These are phyloP conservation scores for Chaetomiaceae sp. DNA, from an alignment of 2,329 filamentous ascomycete genomes.

Conservation along the genomic window DNA sequence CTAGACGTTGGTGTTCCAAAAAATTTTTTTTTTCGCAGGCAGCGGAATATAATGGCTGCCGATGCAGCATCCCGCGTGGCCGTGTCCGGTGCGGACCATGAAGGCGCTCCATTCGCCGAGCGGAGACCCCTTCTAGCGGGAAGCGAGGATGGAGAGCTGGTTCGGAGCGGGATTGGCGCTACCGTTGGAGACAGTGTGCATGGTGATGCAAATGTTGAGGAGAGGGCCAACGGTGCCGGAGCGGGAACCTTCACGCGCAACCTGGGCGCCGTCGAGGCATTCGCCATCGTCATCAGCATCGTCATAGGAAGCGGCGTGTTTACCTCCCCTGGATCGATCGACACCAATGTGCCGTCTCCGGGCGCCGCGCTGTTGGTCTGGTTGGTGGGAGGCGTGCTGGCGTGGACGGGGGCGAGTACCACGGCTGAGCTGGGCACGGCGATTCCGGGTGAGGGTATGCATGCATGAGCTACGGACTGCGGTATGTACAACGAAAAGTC, in stretches of 20 bases:
- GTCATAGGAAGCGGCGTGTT: constrained; percentile 64
- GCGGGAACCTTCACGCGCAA: constrained; percentile 37
- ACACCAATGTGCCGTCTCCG: constrained; percentile 59
- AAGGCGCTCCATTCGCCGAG: not conserved
- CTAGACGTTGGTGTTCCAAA: not conserved
- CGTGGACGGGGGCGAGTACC: constrained; percentile 60
- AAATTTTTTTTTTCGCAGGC: no score
- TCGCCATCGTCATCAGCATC: constrained; percentile 58
- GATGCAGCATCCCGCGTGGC: not conserved
- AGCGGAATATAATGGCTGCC: not conserved
- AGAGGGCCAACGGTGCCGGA: not conserved
- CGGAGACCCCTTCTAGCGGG: constrained; percentile 9
- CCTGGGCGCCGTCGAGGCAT: constrained; percentile 46
- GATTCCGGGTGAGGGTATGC: constrained; percentile 53
- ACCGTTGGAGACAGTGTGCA: not conserved
- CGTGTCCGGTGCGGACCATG: not conserved
- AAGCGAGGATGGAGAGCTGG: not conserved
- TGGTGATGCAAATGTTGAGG: not conserved
- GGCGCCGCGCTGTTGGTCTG: constrained; percentile 55
- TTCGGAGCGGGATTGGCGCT: not conserved
- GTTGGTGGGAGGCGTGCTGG: constrained; percentile 57
- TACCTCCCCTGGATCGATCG: constrained; percentile 59
- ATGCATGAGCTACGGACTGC: not conserved
- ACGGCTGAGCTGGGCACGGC: constrained; percentile 61
- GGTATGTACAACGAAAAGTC: not conserved